These are phyloP conservation scores for Yamadazyma tumulicola DNA, from an alignment of 805 yeast genomes.

Conservation along the genomic window DNA sequence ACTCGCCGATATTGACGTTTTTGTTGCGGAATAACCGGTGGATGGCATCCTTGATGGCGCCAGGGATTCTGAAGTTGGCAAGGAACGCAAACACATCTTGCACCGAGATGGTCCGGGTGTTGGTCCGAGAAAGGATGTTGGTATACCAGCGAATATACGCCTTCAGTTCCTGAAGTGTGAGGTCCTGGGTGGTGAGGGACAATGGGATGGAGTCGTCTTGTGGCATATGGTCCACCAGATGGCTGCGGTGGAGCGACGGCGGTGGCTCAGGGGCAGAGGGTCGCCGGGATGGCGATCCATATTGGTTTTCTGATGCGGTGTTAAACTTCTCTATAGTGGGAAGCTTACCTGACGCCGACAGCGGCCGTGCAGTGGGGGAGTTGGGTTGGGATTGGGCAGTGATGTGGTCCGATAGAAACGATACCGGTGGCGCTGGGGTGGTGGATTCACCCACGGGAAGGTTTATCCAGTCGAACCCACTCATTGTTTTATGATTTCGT, in stretches of 20 bases:
- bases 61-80: constrained; percentile 67
- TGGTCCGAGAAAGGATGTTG: constrained; percentile 70
- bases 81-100: constrained; percentile 78
- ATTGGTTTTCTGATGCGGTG: too few species aligned
- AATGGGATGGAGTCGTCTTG: constrained; percentile 52
- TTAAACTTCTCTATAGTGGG: too few species aligned
- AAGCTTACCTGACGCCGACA: too few species aligned
- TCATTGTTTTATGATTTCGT: constrained; percentile 3
- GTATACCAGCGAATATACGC: constrained; percentile 94
- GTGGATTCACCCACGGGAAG: constrained; percentile 8
- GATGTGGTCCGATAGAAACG: too few species aligned
- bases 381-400: too few species aligned
- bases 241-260: too few species aligned
- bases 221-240: too few species aligned
- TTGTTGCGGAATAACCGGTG: constrained; percentile 48
- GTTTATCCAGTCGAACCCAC: constrained; percentile 55
- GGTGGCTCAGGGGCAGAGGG: too few species aligned
- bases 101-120: constrained; percentile 61
- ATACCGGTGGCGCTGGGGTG: too few species aligned
- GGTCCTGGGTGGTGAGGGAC: constrained; percentile 61
- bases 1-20: constrained; percentile 81
- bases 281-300: too few species aligned
- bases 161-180: constrained; percentile 73
- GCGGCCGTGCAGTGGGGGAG: too few species aligned
- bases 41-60: constrained; percentile 48